These are phyloP conservation scores for Umbilicaria muhlenbergii DNA, from an alignment of 495 filamentous ascomycete genomes.

Conservation along the genomic window DNA sequence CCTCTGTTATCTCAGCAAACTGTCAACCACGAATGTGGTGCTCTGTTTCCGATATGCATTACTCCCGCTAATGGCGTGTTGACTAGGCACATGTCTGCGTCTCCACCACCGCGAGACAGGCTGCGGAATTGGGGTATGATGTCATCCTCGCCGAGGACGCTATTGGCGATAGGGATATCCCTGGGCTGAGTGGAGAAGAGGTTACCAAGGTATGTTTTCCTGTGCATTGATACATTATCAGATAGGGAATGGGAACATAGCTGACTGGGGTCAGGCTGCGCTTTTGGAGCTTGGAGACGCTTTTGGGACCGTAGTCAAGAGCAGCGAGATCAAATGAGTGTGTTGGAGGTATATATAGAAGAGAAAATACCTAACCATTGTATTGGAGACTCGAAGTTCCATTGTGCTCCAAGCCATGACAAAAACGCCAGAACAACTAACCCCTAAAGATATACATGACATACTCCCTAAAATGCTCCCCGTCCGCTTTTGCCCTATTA, in stretches of 20 bases:
- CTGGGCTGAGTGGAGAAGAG: conserved; percentile 26
- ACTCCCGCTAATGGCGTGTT: too few relatives aligned
- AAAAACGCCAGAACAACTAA: background rate
- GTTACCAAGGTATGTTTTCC: conserved; percentile 4
- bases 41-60: too few relatives aligned
- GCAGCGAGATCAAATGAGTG: conserved; percentile 17
- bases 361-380: too few relatives aligned
- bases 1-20: too few relatives aligned
- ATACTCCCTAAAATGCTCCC: background rate
- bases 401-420: too few relatives aligned
- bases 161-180: conserved; percentile 43
- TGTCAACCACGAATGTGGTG: too few relatives aligned
- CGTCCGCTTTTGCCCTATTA: background rate
- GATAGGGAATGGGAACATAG: background rate
- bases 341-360: conserved; percentile 5
- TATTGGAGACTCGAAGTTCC: too few relatives aligned
- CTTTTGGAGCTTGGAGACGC: conserved; percentile 31
- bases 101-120: conserved; percentile 40
- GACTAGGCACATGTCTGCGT: conserved; percentile 45
- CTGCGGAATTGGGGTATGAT: conserved; percentile 39
- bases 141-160: conserved; percentile 38
- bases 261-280: conserved; percentile 6
- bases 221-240: background rate
- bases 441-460: background rate
- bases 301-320: conserved; percentile 29